phyloP scores from a whole-genome alignment of 257 asterid species.

The Coffea canephora region DNA sequence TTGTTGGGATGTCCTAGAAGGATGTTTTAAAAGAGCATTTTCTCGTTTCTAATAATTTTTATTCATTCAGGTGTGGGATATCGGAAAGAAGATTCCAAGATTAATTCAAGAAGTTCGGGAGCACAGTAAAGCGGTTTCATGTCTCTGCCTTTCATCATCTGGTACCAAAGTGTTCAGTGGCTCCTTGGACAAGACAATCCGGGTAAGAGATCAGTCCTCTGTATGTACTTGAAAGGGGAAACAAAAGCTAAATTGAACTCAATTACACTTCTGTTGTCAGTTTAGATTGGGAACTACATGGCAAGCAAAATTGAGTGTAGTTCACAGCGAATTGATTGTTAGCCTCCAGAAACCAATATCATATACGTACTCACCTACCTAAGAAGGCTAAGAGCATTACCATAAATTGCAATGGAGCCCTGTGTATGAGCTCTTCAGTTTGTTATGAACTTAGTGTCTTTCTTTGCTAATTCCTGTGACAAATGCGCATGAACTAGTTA shows the following conservation, averaged over 20 bases:
- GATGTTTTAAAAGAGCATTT: background rate
- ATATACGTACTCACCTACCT: too few relatives aligned
- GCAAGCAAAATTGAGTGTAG: background rate
- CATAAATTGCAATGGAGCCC: too few relatives aligned
- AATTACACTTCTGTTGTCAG: background rate
- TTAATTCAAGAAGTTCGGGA: constrained; percentile 72
- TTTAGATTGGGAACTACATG: background rate
- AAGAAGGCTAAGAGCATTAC: too few relatives aligned
- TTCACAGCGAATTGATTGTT: too few relatives aligned
- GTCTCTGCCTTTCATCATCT: constrained; percentile 57
- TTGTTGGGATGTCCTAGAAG: background rate
- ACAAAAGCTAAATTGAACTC: background rate
- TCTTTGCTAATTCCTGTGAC: background rate
- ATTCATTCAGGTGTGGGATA: constrained; percentile 65
- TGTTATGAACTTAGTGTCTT: too few relatives aligned
- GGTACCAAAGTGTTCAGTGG: constrained; percentile 63
- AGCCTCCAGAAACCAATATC: too few relatives aligned
- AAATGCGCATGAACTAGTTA: background rate
- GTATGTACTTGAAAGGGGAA: background rate
- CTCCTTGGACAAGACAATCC: constrained; percentile 78
- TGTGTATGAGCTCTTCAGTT: too few relatives aligned
- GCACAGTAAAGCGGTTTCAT: constrained; percentile 71
- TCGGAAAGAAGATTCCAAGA: constrained; percentile 50
- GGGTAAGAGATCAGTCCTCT: constrained; percentile 38
- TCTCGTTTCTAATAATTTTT: constrained; percentile 4